Evolutionary conservation across 1,284 basidiomycete genomes (phyloP).

Genomic region (Moesziomyces globuligerus): DNA sequence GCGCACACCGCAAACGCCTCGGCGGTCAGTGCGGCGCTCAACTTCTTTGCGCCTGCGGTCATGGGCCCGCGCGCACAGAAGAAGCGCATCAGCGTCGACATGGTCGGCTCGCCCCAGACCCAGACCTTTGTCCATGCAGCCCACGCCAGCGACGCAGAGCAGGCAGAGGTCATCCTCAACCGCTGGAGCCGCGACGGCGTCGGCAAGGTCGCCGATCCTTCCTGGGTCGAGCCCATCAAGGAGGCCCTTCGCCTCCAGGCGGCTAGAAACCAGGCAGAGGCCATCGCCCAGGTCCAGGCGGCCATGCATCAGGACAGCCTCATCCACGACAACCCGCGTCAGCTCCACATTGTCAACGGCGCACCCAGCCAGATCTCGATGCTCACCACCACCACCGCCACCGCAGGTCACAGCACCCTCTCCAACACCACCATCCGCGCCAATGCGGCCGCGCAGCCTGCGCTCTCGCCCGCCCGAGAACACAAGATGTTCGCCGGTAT

Average conservation of each 20-base stretch:
- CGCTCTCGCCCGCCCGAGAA: conserved; percentile 11
- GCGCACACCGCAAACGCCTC: conserved; percentile 40
- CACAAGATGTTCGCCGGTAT: conserved; percentile 40
- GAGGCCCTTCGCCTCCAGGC: conserved; percentile 75
- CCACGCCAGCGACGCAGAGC: conserved; percentile 91
- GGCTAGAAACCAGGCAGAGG: conserved; percentile 78
- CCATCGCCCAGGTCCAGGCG: conserved; percentile 78
- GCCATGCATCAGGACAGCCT: conserved; percentile 69
- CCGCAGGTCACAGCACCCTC: conserved; percentile 49
- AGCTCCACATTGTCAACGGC: conserved; percentile 60
- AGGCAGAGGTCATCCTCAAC: conserved; percentile 85
- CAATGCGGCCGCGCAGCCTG: conserved; percentile 14
- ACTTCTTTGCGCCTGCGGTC: conserved; percentile 38
- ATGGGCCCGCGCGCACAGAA: conserved; percentile 53
- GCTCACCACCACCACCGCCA: conserved; percentile 51
- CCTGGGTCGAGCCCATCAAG: conserved; percentile 90
- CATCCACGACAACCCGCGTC: conserved; percentile 65
- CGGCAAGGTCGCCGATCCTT: conserved; percentile 74
- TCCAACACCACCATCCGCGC: conserved; percentile 30
- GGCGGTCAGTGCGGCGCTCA: conserved; percentile 34
- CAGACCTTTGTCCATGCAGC: conserved; percentile 75
- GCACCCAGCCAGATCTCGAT: conserved; percentile 51
- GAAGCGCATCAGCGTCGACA: conserved; percentile 63
- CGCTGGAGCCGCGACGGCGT: conserved; percentile 90
- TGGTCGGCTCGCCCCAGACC: conserved; percentile 55